Percentiles rank a stretch among this genome's conserved stretches.
phyloP scores from a whole-genome alignment of 495 filamentous ascomycete species.

The Sordaria brevicollis region DNA sequence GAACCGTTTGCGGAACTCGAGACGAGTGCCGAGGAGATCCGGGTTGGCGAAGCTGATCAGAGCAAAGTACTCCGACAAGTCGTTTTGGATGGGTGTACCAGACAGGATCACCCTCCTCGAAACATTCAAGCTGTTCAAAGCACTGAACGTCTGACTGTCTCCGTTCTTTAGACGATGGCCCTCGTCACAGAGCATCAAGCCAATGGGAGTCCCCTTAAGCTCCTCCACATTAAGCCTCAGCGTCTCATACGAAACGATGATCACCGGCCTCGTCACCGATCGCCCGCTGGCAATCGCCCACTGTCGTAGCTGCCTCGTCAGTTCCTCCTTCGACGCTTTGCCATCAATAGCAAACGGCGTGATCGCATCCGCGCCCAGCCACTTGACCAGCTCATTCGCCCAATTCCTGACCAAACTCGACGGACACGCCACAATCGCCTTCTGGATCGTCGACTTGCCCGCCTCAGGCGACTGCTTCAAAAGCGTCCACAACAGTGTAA shows the following conservation, averaged over 20 bases:
- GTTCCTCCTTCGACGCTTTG: slow-evolving; percentile 88
- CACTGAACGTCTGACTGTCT: slow-evolving; percentile 87
- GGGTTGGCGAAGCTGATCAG: slow-evolving; percentile 97
- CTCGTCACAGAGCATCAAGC: slow-evolving; percentile 94
- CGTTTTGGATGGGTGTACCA: slow-evolving; percentile 96
- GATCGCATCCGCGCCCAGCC: slow-evolving; percentile 86
- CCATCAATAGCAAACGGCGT: slow-evolving; percentile 95
- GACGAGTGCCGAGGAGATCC: slow-evolving; percentile 74
- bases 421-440: slow-evolving; percentile 97
- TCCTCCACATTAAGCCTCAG: slow-evolving; percentile 84
- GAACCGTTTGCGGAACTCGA: slow-evolving; percentile 90
- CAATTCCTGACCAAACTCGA: slow-evolving; percentile 96
- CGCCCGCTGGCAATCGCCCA: slow-evolving; percentile 88
- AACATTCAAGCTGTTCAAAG: slow-evolving; percentile 83
- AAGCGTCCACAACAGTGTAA: slow-evolving; percentile 82
- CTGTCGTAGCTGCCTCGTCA: slow-evolving; percentile 80
- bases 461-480: slow-evolving; percentile 92
- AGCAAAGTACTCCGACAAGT: slow-evolving; percentile 94
- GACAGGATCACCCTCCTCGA: slow-evolving; percentile 88
- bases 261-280: slow-evolving; percentile 84
- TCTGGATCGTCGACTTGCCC: slow-evolving; percentile 87
- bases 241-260: slow-evolving; percentile 99
- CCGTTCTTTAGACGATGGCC: slow-evolving; percentile 98
- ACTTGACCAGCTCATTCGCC: slow-evolving; percentile 93
- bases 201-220: slow-evolving; percentile 76